Evolutionary conservation across 2,329 filamentous ascomycete species (phyloP), one percentile per base, ranked within the genome.

Genomic region (Fusarium virguliforme): DNA sequence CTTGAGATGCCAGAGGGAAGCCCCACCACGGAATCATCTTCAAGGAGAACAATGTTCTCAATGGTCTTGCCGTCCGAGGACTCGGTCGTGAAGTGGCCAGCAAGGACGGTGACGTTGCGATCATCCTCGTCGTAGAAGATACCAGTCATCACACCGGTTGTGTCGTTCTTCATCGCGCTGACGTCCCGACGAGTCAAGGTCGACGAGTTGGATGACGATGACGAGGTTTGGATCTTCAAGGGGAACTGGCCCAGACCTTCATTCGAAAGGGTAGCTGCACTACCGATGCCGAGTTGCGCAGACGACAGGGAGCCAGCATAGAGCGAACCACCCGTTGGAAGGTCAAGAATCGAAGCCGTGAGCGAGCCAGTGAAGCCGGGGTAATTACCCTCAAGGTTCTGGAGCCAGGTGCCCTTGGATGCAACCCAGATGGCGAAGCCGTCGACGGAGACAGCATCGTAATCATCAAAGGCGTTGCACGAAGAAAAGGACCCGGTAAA

Each of bases 391-490:
- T 90, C 81, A 18, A 98, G 83, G 73, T 97, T 96, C 77, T 94
- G 90, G 15, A 99, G 85, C 96, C 96, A 99, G 78, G 96, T 96
- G 64, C 86, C 87, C 68, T 88, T 86, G 4, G 94, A 97, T 4
- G 93, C 93, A 8, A 98, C 91, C 96, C 96, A 99, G 38, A 98
- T 86, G 13, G 94, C 95, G 76, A 99, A 94, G 3, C 95, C 94
- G 56, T 89, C 81, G 1, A 90, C 92, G 8, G 87, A 76, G 30
- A 91, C 85, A 9, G 89, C 87, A 7, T 85, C 80, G 71, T 91
- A 91, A 70, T 85, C 85, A 37, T 84, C 89, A 74, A 94, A 95
- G 0, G 87, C 88, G 30, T 91, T 87, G 67, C 97, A 89, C 60
- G 90, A 84, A 15, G 88, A 87, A 79, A 99, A 99, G 65, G 89